phyloP scores from a whole-genome alignment of 2,329 filamentous ascomycete genomes.

The Ceratocystis smalleyi region DNA sequence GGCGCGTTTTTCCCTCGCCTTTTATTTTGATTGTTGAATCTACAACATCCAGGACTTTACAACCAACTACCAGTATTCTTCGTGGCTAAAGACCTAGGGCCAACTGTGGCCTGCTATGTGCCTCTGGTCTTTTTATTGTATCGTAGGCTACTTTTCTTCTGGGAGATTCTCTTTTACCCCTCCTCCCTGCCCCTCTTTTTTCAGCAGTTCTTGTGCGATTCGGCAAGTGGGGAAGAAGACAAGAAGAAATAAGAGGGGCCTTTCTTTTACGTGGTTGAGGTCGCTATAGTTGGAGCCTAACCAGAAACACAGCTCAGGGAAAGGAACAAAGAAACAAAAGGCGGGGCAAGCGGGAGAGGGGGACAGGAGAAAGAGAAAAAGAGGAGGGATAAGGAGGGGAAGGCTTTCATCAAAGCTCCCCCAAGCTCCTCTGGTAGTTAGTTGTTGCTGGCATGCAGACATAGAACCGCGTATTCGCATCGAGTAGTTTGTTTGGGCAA shows the following conservation, averaged over 20 bases:
- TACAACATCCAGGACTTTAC: neutral
- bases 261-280: too few relatives aligned
- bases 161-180: constrained; percentile 1
- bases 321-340: neutral
- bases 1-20: neutral
- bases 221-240: constrained; percentile 12
- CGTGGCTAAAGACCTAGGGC: too few relatives aligned
- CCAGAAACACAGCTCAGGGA: neutral
- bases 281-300: neutral
- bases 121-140: neutral
- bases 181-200: neutral
- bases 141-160: neutral
- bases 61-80: too few relatives aligned
- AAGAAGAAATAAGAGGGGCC: neutral
- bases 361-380: neutral
- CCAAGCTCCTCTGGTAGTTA: neutral
- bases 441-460: neutral
- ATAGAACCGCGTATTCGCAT: neutral
- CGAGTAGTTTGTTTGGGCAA: neutral
- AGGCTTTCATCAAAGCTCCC: neutral
- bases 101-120: neutral
- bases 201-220: neutral
- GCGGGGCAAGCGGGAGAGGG: neutral
- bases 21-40: neutral
- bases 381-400: constrained; percentile 3